Evolutionary conservation across 78 protist species (phyloP).

Genomic region (Emiliania huxleyi): DNA sequence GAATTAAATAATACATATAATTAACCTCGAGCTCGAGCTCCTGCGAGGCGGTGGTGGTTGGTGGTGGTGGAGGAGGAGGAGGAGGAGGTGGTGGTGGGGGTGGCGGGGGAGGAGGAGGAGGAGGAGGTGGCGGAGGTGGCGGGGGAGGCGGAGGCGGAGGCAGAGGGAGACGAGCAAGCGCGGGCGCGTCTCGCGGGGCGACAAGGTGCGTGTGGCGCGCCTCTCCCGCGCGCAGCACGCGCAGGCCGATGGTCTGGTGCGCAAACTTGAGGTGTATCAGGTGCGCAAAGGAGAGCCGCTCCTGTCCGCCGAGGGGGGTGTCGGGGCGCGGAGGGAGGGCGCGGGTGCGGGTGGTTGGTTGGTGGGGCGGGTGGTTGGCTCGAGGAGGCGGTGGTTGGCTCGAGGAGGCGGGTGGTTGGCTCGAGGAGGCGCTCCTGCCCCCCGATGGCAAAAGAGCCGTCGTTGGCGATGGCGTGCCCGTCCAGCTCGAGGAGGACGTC

Average conservation of each 20-base stretch:
- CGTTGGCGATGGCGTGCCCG: conserved; percentile 61
- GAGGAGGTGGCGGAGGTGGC: too few species aligned
- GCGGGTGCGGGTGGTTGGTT: not conserved
- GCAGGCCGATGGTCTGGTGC: conserved; percentile 44
- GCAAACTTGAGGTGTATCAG: conserved; percentile 30
- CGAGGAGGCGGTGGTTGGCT: not conserved
- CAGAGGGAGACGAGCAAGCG: too few species aligned
- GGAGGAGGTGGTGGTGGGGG: too few species aligned
- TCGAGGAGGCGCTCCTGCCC: conserved; percentile 46
- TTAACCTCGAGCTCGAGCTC: too few species aligned
- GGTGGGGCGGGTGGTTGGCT: not conserved
- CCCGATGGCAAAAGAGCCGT: conserved; percentile 63
- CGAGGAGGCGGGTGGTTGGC: not conserved
- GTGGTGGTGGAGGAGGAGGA: too few species aligned
- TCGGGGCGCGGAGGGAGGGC: not conserved
- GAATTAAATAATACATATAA: too few species aligned
- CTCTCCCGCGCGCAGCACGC: conserved; percentile 48
- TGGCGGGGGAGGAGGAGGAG: too few species aligned
- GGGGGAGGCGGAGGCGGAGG: too few species aligned
- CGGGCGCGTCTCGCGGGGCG: too few species aligned
- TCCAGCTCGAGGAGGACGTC: conserved; percentile 63
- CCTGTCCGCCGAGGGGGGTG: not conserved
- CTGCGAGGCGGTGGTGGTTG: conserved; percentile 37
- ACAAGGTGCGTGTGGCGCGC: too few species aligned
- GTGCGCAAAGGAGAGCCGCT: conserved; percentile 41